Evolutionary conservation across 2,329 filamentous ascomycete genomes (phyloP).

Genomic region (Epichloe hybrida): DNA sequence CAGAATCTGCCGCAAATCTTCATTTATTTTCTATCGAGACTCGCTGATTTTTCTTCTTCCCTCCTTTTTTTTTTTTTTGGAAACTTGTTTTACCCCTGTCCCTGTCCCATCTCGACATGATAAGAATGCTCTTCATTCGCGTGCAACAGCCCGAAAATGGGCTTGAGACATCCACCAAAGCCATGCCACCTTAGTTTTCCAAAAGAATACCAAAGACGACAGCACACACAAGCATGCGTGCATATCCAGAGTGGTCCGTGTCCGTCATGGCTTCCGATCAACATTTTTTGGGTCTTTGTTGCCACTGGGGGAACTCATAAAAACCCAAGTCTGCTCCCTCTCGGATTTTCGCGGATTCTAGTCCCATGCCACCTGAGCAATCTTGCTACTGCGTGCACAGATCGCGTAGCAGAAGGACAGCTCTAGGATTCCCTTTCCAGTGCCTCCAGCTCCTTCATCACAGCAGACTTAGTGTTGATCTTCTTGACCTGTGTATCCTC

Average conservation of each 20-base stretch:
- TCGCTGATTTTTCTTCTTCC: not conserved
- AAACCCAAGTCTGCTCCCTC: not conserved
- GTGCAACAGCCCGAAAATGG: not conserved
- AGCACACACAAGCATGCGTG: not conserved
- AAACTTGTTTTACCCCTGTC: too few relatives aligned
- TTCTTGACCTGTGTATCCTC: constrained; percentile 99
- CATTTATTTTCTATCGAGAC: not conserved
- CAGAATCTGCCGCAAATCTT: not conserved
- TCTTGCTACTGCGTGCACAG: not conserved
- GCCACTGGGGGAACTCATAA: not conserved
- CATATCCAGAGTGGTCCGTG: not conserved
- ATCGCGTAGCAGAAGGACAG: not conserved
- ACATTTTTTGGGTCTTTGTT: not conserved
- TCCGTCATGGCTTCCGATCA: not conserved
- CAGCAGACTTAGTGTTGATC: constrained; percentile 75
- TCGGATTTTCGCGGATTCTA: not conserved
- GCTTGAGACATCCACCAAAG: not conserved
- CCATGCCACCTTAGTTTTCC: not conserved
- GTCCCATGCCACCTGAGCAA: not conserved
- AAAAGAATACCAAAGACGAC: not conserved
- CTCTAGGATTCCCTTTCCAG: constrained; percentile 25
- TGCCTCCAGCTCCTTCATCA: constrained; percentile 67
- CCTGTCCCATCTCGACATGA: not conserved
- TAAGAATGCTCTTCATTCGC: not conserved
- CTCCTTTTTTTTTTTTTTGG: not conserved